Base-by-base conservation (phyloP, 1,139 yeast genomes). In the Taphrina pruni region DNA sequence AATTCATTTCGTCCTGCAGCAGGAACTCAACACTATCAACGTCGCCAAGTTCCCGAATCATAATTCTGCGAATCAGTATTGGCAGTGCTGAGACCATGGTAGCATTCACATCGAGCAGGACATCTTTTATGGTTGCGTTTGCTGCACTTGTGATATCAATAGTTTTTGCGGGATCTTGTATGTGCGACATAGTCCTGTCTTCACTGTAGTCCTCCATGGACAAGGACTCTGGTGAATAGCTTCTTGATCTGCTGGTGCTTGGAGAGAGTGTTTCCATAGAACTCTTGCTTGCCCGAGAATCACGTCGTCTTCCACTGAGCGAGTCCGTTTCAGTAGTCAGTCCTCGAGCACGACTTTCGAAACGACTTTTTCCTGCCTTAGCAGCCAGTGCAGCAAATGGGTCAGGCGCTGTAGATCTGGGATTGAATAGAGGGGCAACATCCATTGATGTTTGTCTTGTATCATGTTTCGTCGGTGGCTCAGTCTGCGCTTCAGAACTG, bases 311-410 rank as follows among this genome's bases (percentile, higher is more conserved):
- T n/a, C n/a, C 17, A 17, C 20, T 17, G 20, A 17, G 20, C 20
- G 20, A 7, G 8, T n/a, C 48, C 12, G 36, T n/a, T 26, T 20
- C 11, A 8, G 54, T 21, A n/a, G 8, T 11, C 12, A 11, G 3
- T 14, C 45, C 36, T 14, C 26, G 38, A 9, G 54, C 11, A 32
- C 12, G 21, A 14, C 14, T 17, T 20, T 58, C 62, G 26, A 17
- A 58, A 12, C 43, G 52, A 35, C 62, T 35, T 5, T n/a, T 17
- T 7, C 62, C 62, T 14, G 62, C 62, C 43, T 45, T 58, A 9
- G 54, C 54, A 12, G 62, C 20, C 9, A 58, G 54, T 26, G 52
- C 54, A n/a, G 52, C 62, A 32, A 58, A 58, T 6, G 54, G 54
- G 17, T 58, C 62, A 2, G 32, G 62, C 12, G 11, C 38, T 32